Percentiles rank a stretch among this genome's conserved stretches.
These are phyloP conservation scores for Mortierella sp. DNA, from an alignment of 371 early-diverging fungal genomes.

Conservation along the genomic window DNA sequence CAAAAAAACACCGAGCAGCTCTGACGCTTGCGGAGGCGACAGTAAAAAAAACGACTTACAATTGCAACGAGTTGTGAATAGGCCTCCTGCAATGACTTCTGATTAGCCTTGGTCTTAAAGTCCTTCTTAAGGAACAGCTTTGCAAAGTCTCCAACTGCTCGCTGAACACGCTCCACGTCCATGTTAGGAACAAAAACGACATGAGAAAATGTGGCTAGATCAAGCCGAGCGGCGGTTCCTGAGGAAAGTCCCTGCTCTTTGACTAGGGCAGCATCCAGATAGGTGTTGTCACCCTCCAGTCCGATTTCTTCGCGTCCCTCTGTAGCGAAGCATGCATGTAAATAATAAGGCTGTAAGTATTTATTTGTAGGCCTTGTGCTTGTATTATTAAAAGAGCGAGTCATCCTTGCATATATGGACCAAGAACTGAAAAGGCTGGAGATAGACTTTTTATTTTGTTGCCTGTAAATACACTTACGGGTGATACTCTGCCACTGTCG, in stretches of 20 bases:
- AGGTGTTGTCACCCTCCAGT: slow-evolving; percentile 8
- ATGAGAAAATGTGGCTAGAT: slow-evolving; percentile 34
- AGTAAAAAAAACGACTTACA: slow-evolving; percentile 12
- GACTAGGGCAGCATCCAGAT: slow-evolving; percentile 15
- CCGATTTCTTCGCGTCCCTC: slow-evolving; percentile 19
- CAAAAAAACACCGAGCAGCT: neutral
- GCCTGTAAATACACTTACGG: neutral
- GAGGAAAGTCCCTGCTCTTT: slow-evolving; percentile 12
- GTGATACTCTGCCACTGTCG: slow-evolving; percentile 28
- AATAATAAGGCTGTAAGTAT: neutral
- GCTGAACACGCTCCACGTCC: slow-evolving; percentile 9
- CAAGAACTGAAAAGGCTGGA: neutral
- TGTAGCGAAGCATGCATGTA: neutral
- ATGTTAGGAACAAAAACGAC: slow-evolving; percentile 1
- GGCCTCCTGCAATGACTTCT: neutral
- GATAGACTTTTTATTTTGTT: neutral
- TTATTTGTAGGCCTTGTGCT: neutral
- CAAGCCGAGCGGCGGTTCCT: slow-evolving; percentile 12
- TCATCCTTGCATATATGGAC: neutral
- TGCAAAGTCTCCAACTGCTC: slow-evolving; percentile 16
- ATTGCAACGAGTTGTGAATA: slow-evolving; percentile 30
- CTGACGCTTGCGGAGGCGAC: neutral
- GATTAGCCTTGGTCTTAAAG: neutral
- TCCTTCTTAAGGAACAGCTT: slow-evolving; percentile 8
- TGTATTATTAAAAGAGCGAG: neutral